Percentiles rank a stretch among this genome's conserved stretches.
These are phyloP conservation scores for Trichoderma breve DNA, from an alignment of 2,329 filamentous ascomycete genomes.

Conservation along the genomic window DNA sequence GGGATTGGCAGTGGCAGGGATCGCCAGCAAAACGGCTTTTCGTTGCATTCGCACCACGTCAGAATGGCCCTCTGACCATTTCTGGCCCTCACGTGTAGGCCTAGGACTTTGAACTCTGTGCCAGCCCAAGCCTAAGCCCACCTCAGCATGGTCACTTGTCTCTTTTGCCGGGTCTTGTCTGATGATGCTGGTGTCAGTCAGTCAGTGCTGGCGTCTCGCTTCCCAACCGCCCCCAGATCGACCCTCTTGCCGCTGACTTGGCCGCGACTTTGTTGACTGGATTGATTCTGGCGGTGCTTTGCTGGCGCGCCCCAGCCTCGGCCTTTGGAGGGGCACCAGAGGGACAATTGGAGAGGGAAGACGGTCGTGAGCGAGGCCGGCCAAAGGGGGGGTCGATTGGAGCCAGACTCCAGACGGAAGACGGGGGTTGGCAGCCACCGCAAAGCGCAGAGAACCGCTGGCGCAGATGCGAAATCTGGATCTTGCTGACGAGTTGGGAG, in stretches of 20 bases:
- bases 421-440: neutral
- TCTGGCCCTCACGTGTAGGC: constrained; percentile 6
- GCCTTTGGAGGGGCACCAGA: neutral
- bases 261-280: neutral
- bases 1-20: constrained; percentile 1
- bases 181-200: neutral
- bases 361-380: neutral
- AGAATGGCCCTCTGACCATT: neutral
- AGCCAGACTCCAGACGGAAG: neutral
- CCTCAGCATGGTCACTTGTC: neutral
- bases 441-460: neutral
- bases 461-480: neutral
- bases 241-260: neutral
- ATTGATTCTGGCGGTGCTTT: neutral
- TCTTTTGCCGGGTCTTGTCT: neutral
- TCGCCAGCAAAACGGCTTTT: neutral
- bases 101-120: neutral
- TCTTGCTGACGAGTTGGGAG: constrained; percentile 2
- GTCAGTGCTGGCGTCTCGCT: constrained; percentile 9
- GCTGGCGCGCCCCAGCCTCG: constrained; percentile 1
- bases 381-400: neutral
- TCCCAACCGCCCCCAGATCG: constrained; percentile 9
- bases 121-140: neutral
- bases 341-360: neutral
- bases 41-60: constrained; percentile 8